Evolutionary conservation across 2,329 filamentous ascomycete species (phyloP), one percentile per base, ranked within the genome.

Genomic region (Epichloe sylvatica): DNA sequence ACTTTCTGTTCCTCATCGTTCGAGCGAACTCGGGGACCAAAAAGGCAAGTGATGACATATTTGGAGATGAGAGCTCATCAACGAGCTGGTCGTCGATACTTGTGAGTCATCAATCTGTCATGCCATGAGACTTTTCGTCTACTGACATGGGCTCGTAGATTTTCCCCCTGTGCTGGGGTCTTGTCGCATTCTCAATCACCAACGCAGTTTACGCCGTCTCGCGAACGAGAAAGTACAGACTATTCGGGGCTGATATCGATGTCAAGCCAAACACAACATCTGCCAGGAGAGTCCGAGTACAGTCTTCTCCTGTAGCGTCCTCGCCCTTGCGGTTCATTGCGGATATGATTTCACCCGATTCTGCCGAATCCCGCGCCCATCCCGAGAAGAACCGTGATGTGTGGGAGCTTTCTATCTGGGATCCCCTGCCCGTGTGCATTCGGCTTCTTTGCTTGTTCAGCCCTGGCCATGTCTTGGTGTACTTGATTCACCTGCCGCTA

Each of bases 331-430:
- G 82, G 49, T 83, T 87, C 51, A 66, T 97, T 37, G 77, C 81
- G 30, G 80, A 76, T 54, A 71, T 86, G 42, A 68, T 95, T 35
- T 74, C 80, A 2, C 70, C 77, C 25, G 80, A 83, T 36, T 83
- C 80, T 21, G 86, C 89, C n/a, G 81, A 90, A 55, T 82, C 86
- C 25, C 80, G 89, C 61, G 84, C 88, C 30, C 86, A 96, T 66
- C 87, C 91, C 0, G 84, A 92, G 62, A 80, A 82, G 50, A 77
- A 78, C 25, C 78, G 83, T 11, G 90, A 98, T 65, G 92, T 98
- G 9, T 98, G 92, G 92, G 90, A 98, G 66, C 69, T 98, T 46
- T 78, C 84, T 2, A 76, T 97, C 6, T 98, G 92, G 92, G 90
- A 97, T 63, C 92, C 94, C 35, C 77, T 91, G 44, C 88, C 90